Evolutionary conservation across 345 rosid genomes (phyloP).

Genomic region (Salix caprea): DNA sequence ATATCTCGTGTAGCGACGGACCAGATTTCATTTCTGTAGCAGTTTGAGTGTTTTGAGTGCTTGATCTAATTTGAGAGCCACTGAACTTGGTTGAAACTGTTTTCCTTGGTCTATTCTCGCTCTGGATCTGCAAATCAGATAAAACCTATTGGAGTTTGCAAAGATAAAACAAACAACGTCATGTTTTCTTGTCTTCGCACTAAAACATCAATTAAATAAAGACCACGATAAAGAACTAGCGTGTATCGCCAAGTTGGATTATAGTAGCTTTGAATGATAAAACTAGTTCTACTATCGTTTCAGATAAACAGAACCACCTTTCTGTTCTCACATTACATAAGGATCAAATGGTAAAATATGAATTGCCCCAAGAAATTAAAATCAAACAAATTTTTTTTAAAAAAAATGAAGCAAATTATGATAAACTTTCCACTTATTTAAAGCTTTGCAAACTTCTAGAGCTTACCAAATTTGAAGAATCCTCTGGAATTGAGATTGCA

Average conservation of each 20-base stretch:
- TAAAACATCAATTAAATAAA: not conserved
- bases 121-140: constrained; percentile 41
- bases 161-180: constrained; percentile 4
- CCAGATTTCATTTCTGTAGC: constrained; percentile 37
- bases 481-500: constrained; percentile 44
- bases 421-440: not conserved
- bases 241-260: not conserved
- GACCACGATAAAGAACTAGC: not conserved
- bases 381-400: not conserved
- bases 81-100: constrained; percentile 53
- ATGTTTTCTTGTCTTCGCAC: not conserved
- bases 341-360: not conserved
- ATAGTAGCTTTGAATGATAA: not conserved
- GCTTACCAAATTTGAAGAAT: constrained; percentile 56
- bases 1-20: constrained; percentile 55
- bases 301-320: not conserved
- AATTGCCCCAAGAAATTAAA: not conserved
- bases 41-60: constrained; percentile 27
- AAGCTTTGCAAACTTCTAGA: constrained; percentile 8
- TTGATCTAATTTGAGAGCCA: constrained; percentile 46
- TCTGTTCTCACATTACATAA: not conserved
- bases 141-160: not conserved
- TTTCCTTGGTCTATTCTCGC: constrained; percentile 44
- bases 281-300: not conserved
- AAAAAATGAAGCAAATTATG: not conserved